A percentile compares a stretch with the other conserved stretches of the same genome.
These are phyloP conservation scores for Ceratocystiopsis brevicomis DNA, from an alignment of 2,329 filamentous ascomycete genomes.

Conservation along the genomic window DNA sequence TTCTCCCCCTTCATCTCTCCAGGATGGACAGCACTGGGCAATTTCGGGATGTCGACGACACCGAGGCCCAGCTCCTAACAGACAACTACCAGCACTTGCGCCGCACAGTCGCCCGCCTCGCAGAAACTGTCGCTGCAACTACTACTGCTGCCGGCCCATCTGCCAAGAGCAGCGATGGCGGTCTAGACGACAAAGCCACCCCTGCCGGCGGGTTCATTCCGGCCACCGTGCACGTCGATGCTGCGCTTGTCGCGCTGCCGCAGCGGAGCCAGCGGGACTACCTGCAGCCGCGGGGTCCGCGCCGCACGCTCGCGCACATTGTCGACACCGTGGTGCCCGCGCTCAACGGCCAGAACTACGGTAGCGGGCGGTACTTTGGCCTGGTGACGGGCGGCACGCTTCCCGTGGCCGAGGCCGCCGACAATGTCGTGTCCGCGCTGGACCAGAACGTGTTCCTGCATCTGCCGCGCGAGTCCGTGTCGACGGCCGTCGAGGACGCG, in stretches of 20 bases:
- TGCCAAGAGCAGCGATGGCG: no score
- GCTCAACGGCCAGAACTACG: constrained; percentile 42
- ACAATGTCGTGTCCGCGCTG: constrained; percentile 60
- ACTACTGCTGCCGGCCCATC: no score
- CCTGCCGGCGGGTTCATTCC: no score
- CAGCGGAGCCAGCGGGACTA: constrained; percentile 13
- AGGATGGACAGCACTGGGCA: no score
- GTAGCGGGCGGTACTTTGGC: constrained; percentile 58
- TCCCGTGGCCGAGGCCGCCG: constrained; percentile 62
- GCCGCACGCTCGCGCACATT: constrained; percentile 24
- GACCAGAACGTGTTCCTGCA: constrained; percentile 81
- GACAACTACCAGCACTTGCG: no score
- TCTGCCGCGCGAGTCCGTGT: constrained; percentile 53
- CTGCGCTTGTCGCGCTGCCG: constrained; percentile 23
- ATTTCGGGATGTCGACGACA: no score
- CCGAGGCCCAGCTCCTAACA: no score
- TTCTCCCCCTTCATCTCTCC: no score
- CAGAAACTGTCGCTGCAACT: no score
- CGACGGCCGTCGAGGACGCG: constrained; percentile 57
- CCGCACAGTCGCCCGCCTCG: no score
- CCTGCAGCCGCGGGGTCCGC: constrained; percentile 15
- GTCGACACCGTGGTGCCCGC: constrained; percentile 30
- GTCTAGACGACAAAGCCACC: neutral
- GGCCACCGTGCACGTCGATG: constrained; percentile 10
- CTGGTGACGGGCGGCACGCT: constrained; percentile 74